These are phyloP conservation scores for Penicillium paneum DNA, from an alignment of 2,329 filamentous ascomycete species.

Conservation along the genomic window DNA sequence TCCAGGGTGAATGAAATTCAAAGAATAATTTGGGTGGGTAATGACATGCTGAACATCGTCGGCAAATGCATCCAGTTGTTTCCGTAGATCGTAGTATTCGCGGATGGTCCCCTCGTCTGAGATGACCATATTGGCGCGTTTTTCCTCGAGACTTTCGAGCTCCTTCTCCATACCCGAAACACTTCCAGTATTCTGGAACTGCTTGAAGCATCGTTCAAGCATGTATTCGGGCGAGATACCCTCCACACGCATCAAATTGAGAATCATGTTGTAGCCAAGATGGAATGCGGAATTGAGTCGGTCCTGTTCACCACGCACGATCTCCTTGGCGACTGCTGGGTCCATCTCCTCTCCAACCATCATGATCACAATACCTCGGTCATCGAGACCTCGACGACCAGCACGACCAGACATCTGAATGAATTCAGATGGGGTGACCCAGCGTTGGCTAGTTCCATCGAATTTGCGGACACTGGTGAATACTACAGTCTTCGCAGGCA, in stretches of 20 bases:
- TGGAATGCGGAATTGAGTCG: conserved; percentile 97
- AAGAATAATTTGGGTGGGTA: conserved; percentile 81
- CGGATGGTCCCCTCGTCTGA: conserved; percentile 83
- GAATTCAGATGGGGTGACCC: conserved; percentile 91
- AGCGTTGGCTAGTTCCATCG: conserved; percentile 75
- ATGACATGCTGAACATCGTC: conserved; percentile 90
- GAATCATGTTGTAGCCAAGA: conserved; percentile 97
- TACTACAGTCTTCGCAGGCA: conserved; percentile 99
- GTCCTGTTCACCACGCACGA: conserved; percentile 95
- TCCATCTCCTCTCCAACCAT: conserved; percentile 98
- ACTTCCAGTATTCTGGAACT: conserved; percentile 93
- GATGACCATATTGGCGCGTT: conserved; percentile 71
- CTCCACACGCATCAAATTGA: conserved; percentile 95
- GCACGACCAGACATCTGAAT: conserved; percentile 98
- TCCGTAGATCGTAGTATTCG: conserved; percentile 87
- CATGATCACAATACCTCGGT: conserved; percentile 98
- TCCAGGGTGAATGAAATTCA: conserved; percentile 82
- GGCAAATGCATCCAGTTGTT: conserved; percentile 77
- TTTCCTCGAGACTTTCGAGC: conserved; percentile 71
- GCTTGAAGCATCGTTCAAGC: conserved; percentile 97
- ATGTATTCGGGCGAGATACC: conserved; percentile 98
- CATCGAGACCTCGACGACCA: conserved; percentile 93
- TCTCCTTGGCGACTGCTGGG: conserved; percentile 85
- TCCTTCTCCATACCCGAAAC: conserved; percentile 82
- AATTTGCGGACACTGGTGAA: conserved; percentile 96